These are phyloP conservation scores for Lactarius vividus DNA, from an alignment of 768 basidiomycete genomes.

Conservation along the genomic window DNA sequence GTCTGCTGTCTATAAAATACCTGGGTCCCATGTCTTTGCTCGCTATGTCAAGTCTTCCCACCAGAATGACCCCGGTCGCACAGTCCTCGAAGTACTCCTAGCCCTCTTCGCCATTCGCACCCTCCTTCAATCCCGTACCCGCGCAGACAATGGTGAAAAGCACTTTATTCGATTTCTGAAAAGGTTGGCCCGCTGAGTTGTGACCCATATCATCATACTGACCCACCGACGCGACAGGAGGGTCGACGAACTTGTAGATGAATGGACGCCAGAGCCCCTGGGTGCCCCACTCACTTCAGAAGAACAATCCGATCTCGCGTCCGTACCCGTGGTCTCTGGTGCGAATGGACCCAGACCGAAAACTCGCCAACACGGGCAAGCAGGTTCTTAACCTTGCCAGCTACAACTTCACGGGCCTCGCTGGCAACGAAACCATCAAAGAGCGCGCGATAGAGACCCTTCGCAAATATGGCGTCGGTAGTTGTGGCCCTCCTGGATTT, in stretches of 20 bases:
- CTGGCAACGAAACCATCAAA: no score
- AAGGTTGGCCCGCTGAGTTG: slow-evolving; percentile 53
- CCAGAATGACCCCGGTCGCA: slow-evolving; percentile 92
- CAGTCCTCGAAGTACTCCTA: slow-evolving; percentile 84
- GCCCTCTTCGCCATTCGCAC: slow-evolving; percentile 72
- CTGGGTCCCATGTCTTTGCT: slow-evolving; percentile 58
- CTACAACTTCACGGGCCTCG: no score
- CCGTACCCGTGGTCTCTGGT: no score
- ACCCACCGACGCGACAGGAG: slow-evolving; percentile 48
- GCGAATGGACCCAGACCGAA: no score
- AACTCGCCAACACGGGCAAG: no score
- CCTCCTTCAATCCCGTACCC: slow-evolving; percentile 74
- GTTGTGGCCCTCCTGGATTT: no score
- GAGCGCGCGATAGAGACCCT: no score
- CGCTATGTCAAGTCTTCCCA: slow-evolving; percentile 95
- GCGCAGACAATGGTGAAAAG: slow-evolving; percentile 78
- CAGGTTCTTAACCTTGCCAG: no score
- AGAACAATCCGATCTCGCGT: no score
- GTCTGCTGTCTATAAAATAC: slow-evolving; percentile 53
- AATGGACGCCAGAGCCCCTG: slow-evolving; percentile 89
- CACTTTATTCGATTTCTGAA: slow-evolving; percentile 78
- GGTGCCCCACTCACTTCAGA: slow-evolving; percentile 36
- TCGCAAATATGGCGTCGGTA: no score
- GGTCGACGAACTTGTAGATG: slow-evolving; percentile 93
- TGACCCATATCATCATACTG: not conserved